Evolutionary conservation across 768 basidiomycete genomes (phyloP).

Genomic region (Leccinum pellstonianum): DNA sequence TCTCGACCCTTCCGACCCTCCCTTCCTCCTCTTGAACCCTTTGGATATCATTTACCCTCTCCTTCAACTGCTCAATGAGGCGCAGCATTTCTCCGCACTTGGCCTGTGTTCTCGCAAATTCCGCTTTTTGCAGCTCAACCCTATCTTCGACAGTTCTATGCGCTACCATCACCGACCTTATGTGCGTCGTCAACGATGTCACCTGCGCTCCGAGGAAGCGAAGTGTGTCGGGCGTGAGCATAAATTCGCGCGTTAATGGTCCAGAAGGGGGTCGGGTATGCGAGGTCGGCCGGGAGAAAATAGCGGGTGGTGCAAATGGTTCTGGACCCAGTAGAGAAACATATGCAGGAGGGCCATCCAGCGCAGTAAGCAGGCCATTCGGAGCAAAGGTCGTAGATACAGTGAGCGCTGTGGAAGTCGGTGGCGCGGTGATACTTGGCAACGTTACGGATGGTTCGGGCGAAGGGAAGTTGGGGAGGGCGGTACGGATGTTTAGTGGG

Average conservation of each 20-base stretch:
- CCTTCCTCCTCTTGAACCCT: conserved; percentile 19
- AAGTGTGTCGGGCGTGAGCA: conserved; percentile 75
- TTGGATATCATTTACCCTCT: conserved; percentile 16
- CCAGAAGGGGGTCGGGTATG: conserved; percentile 53
- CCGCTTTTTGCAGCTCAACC: conserved; percentile 62
- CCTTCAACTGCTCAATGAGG: conserved; percentile 34
- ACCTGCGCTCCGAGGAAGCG: conserved; percentile 26
- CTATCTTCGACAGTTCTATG: conserved; percentile 55
- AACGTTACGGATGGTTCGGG: conserved; percentile 2
- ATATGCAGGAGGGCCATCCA: conserved; percentile 51
- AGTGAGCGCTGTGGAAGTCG: conserved; percentile 14
- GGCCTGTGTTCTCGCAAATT: conserved; percentile 60
- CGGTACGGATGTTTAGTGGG: conserved; percentile 69
- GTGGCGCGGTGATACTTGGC: conserved; percentile 10
- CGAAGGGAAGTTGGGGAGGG: conserved; percentile 29
- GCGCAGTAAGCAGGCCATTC: conserved; percentile 36
- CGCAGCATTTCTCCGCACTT: conserved; percentile 57
- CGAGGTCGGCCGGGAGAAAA: conserved; percentile 42
- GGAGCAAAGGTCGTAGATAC: conserved; percentile 5
- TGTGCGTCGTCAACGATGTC: conserved; percentile 39
- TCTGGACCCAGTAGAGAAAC: conserved; percentile 52
- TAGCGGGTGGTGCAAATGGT: conserved; percentile 45
- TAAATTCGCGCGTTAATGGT: conserved; percentile 43
- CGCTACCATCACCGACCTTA: conserved; percentile 54
- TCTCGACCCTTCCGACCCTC: conserved; percentile 46